Evolutionary conservation across 179 eudicot species (phyloP).

Genomic region (Nepenthes alata): DNA sequence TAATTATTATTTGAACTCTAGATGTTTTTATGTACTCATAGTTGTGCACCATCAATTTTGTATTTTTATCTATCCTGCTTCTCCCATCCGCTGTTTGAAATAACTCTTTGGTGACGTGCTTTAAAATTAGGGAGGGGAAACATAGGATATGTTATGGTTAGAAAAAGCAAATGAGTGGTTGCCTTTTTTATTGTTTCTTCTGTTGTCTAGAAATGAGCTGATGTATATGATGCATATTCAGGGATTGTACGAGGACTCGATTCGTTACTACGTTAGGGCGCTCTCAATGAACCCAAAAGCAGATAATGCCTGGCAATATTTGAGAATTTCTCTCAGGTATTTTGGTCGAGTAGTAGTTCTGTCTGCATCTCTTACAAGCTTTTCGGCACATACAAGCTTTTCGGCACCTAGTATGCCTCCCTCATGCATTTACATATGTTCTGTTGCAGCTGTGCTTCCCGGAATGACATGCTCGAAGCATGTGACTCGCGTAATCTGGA

Average conservation of each 20-base stretch:
- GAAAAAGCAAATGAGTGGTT: too few species aligned
- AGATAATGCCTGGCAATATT: conserved; percentile 96
- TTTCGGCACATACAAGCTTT: neutral
- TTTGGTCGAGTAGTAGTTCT: neutral
- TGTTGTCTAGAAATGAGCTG: neutral
- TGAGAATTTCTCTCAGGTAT: conserved; percentile 92
- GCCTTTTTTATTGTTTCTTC: too few species aligned
- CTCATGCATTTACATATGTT: neutral
- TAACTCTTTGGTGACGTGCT: neutral
- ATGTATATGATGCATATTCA: conserved; percentile 12
- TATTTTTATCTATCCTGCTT: neutral
- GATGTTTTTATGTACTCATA: too few species aligned
- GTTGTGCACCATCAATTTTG: too few species aligned
- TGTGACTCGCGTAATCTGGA: conserved; percentile 86
- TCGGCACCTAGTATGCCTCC: neutral
- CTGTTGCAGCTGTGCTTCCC: conserved; percentile 67
- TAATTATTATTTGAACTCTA: too few species aligned
- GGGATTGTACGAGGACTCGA: conserved; percentile 95
- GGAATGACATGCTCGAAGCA: conserved; percentile 83
- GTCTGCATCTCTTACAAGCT: too few species aligned
- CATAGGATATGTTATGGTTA: too few species aligned
- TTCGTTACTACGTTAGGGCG: conserved; percentile 90
- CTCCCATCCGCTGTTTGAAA: neutral
- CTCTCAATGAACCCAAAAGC: conserved; percentile 98
- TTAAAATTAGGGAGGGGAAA: neutral